Conservation (phyloP, 2,329 filamentous ascomycete species). For the Clarireedia homoeocarpa region DNA sequence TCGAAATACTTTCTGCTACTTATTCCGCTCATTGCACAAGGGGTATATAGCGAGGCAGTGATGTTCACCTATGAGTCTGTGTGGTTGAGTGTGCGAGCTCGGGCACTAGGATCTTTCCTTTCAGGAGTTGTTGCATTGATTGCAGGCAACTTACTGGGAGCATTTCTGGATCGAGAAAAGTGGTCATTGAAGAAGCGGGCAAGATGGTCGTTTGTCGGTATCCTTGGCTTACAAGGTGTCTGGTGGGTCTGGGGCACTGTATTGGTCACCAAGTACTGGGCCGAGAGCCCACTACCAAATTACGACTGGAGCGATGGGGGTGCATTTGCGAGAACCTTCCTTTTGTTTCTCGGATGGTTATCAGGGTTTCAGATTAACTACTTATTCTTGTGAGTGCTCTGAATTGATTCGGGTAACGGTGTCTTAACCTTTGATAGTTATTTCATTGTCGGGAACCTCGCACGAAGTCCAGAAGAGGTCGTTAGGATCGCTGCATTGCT, state of each 20-base stretch:
- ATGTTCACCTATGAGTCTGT: constrained; percentile 61
- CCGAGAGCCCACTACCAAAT: constrained; percentile 40
- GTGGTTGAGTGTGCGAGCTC: constrained; percentile 63
- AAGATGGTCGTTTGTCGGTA: constrained; percentile 20
- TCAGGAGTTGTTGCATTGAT: constrained; percentile 60
- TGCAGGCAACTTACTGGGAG: constrained; percentile 56
- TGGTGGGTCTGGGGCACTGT: constrained; percentile 70
- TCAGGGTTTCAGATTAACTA: constrained; percentile 67
- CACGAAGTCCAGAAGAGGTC: constrained; percentile 52
- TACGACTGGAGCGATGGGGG: constrained; percentile 59
- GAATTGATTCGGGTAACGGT: background rate
- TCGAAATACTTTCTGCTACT: constrained; percentile 55
- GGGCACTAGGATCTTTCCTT: constrained; percentile 64
- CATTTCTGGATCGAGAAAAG: constrained; percentile 20
- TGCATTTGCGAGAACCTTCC: constrained; percentile 56
- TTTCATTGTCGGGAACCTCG: constrained; percentile 62
- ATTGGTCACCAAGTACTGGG: constrained; percentile 51
- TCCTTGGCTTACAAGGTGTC: constrained; percentile 47
- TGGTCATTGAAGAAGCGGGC: constrained; percentile 22
- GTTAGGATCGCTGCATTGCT: constrained; percentile 61
- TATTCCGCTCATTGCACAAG: constrained; percentile 60
- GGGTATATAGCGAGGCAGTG: constrained; percentile 63
- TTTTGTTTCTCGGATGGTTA: constrained; percentile 59
- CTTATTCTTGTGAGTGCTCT: constrained; percentile 49
- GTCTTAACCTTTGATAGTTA: constrained; percentile 38